Base-by-base conservation (phyloP, 441 rosid species). In the Populus trichocarpa region DNA sequence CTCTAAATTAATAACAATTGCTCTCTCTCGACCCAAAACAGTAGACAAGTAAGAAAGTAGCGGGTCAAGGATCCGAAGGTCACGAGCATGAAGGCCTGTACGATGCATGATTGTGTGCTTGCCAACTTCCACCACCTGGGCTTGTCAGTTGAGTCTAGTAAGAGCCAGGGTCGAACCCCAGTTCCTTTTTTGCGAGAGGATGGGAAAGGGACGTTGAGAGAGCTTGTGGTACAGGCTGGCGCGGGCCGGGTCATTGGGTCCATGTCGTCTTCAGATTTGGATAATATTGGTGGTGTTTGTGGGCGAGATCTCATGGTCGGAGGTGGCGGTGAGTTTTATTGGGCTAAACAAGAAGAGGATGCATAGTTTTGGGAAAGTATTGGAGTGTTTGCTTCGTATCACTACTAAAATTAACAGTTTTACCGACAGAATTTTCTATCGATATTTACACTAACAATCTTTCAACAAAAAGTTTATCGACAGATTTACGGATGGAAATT, bases 1-100 rank as follows among this genome's bases (percentile, higher is more conserved):
- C 88, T 95, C 98, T 85, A 92, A 77, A 74, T 93, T 93, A 77
- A 95, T 90, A 12, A 92, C 97, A 9, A 95, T 91, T 25, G 94
- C 97, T 67, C 86, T 86, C 83, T 93, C 98, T 77, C 97, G 84
- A 26, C 97, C 97, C 73, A 95, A 81, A 71, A 90, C 80, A 25
- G 97, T 85, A 5, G 98, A 93, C 5, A 93, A 96, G 82, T 91
- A 93, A 57, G 98, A 90, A 20, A 93, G 88, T 3, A 88, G 83
- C n/a, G 97, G 97, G 85, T 95, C 97, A 16, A 91, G 89, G 32
- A 90, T 87, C 28, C 28, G 28, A 26, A 26, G 28, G 28, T 26
- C 28, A 26, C 28, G 28, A 26, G 28, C 2, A 26, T 2, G 28
- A 2, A 26, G 28, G 28, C 28, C 28, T 26, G 28, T 26, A 26